Conservation (phyloP, 1,139 yeast species). For the Saccharomycopsis crataegensis region DNA sequence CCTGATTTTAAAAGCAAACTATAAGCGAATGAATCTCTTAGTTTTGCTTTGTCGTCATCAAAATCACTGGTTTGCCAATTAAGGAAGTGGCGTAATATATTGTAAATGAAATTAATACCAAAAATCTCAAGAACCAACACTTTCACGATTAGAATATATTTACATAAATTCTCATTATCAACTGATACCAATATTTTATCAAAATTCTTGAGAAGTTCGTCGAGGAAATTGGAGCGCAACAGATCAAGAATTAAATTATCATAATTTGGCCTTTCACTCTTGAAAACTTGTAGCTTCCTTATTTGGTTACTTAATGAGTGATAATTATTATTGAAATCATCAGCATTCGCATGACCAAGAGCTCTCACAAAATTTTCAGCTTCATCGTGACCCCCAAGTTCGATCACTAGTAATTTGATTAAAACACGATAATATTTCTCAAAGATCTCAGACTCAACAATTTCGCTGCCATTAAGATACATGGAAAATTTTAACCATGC, state of each 20-base stretch:
- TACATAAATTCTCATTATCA: not conserved
- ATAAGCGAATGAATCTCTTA: constrained; percentile 10
- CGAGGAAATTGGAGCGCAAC: not conserved
- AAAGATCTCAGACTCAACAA: not conserved
- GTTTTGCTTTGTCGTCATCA: not conserved
- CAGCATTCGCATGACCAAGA: not conserved
- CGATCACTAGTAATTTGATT: constrained; percentile 5
- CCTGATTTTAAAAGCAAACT: not conserved
- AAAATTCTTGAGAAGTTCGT: constrained; percentile 6
- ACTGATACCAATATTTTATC: constrained; percentile 5
- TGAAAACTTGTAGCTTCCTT: not conserved
- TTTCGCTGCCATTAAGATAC: not conserved
- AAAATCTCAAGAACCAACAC: constrained; percentile 2
- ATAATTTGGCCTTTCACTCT: constrained; percentile 13
- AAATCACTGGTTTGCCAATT: constrained; percentile 5
- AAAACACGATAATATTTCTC: constrained; percentile 8
- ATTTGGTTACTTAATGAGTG: not conserved
- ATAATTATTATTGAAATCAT: not conserved
- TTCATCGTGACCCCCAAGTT: constrained; percentile 7
- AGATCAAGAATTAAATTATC: constrained; percentile 6
- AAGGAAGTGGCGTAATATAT: not conserved
- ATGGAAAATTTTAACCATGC: constrained; percentile 12
- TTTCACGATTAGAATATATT: not conserved
- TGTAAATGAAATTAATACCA: constrained; percentile 13
- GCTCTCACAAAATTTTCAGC: not conserved